A percentile compares a stretch with the other conserved stretches of the same genome.
phyloP scores from a whole-genome alignment of 768 basidiomycete species.

The Sporobolomyces pararoseus region DNA sequence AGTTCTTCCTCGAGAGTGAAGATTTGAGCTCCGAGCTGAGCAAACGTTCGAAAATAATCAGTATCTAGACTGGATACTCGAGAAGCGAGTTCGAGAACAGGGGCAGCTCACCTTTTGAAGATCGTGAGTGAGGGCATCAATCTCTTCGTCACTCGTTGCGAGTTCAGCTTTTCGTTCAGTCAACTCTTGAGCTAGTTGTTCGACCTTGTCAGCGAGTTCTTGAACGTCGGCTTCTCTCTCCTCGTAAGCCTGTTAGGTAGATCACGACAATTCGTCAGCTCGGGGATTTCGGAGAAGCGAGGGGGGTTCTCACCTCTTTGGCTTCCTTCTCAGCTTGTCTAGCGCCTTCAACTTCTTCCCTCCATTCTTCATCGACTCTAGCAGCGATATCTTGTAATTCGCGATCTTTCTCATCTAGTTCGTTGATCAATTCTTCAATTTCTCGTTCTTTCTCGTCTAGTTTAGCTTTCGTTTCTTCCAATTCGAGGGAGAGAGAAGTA shows the following conservation, averaged over 20 bases:
- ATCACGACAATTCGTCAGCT: neutral
- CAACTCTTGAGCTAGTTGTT: constrained; percentile 55
- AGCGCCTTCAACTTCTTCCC: constrained; percentile 78
- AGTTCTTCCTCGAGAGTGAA: constrained; percentile 83
- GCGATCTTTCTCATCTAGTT: constrained; percentile 57
- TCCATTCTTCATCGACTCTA: constrained; percentile 56
- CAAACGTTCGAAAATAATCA: neutral
- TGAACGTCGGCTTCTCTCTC: constrained; percentile 41
- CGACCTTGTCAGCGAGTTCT: constrained; percentile 33
- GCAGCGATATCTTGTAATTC: constrained; percentile 52
- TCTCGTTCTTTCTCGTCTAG: constrained; percentile 84
- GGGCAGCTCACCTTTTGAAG: constrained; percentile 40
- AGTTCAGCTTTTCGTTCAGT: constrained; percentile 76
- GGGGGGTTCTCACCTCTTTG: constrained; percentile 61
- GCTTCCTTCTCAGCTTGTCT: constrained; percentile 58
- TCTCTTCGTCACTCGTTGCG: constrained; percentile 58
- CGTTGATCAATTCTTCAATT: constrained; percentile 73
- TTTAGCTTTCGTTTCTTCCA: constrained; percentile 48
- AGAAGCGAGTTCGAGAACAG: neutral
- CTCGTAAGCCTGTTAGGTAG: constrained; percentile 35
- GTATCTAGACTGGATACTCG: neutral
- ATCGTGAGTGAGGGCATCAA: constrained; percentile 43
- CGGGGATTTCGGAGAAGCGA: neutral
- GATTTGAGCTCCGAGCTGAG: constrained; percentile 61
- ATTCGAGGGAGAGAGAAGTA: constrained; percentile 38